Evolutionary conservation across 2,329 filamentous ascomycete genomes (phyloP), one percentile per base, ranked within the genome.

Genomic region (Botrytis fragariae): DNA sequence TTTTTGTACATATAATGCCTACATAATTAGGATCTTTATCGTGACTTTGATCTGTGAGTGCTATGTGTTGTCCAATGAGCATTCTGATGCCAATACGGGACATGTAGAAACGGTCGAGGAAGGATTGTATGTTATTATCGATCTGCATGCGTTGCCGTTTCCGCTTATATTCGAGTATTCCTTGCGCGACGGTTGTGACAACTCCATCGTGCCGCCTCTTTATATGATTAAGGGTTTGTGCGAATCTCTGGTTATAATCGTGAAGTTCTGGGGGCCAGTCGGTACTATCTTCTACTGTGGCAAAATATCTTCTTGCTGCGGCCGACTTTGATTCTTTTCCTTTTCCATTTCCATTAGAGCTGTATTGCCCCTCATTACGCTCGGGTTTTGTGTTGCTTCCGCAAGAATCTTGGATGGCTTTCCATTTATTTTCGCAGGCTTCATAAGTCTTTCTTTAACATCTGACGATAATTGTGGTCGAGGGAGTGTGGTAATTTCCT

Each of bases 71-170:
- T 71, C 96, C 96, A 79, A 99, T 98, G 69, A 99, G 90, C 96
- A 99, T 99, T 79, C 96, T 93, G 78, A 99, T 99, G 77, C 96
- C 96, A 80, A 99, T 99, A 76, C 96, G 93, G 62, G 95, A 98
- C 96, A 99, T 99, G 87, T 99, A 99, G 84, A 99, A 99, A 74
- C 96, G 93, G 84, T 99, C 96, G 77, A 99, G 90, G 86, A 99
- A 99, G 72, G 94, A 92, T 83, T 99, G 96, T 74, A 99, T 98
- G 79, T 95, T 97, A 82, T 95, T 92, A 84, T 98, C 96, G 80
- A 99, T 99, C 82, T 98, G 96, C 92, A 98, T 96, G 71, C 96
- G 91, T 87, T 99, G 96, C 75, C 94, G 90, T 82, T 92, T 95
- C 72, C 95, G 93, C 85, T 99, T 99, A 87, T 97, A 99, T 84